Evolutionary conservation across 768 basidiomycete species (phyloP).

Genomic region (Jaapia argillacea): DNA sequence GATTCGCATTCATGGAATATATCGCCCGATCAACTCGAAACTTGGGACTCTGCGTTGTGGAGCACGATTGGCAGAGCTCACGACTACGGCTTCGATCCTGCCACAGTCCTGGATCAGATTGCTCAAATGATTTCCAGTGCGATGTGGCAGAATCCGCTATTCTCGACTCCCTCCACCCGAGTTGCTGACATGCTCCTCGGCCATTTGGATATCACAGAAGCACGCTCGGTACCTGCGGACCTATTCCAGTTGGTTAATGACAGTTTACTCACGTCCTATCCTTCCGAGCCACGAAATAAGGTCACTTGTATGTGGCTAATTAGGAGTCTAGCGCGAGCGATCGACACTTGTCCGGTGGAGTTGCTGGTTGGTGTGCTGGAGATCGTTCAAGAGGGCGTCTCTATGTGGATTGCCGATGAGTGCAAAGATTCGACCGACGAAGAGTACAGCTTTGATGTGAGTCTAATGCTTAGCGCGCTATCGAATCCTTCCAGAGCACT

Average conservation of each 20-base stretch:
- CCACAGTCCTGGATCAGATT: constrained; percentile 44
- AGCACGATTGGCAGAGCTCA: constrained; percentile 43
- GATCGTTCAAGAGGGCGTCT: constrained; percentile 40
- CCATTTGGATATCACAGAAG: constrained; percentile 38
- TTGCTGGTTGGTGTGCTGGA: constrained; percentile 36
- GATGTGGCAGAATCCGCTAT: constrained; percentile 22
- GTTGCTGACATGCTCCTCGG: constrained; percentile 54
- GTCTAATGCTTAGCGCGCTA: constrained; percentile 11
- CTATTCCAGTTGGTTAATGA: constrained; percentile 53
- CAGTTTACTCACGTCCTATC: constrained; percentile 53
- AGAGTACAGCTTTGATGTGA: constrained; percentile 51
- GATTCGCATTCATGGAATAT: constrained; percentile 41
- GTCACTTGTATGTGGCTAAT: constrained; percentile 53
- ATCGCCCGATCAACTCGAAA: constrained; percentile 37
- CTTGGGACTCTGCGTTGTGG: constrained; percentile 52
- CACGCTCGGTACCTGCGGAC: constrained; percentile 40
- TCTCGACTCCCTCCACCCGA: constrained; percentile 32
- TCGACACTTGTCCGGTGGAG: constrained; percentile 47
- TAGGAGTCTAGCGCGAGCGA: constrained; percentile 38
- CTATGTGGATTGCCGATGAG: constrained; percentile 59
- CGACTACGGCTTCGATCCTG: constrained; percentile 48
- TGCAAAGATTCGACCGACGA: constrained; percentile 34
- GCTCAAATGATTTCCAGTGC: constrained; percentile 35
- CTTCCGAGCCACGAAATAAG: constrained; percentile 45
- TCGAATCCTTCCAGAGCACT: constrained; percentile 2